Conservation (phyloP, 2,329 filamentous ascomycete species). For the Lasiodiplodia sp. region DNA sequence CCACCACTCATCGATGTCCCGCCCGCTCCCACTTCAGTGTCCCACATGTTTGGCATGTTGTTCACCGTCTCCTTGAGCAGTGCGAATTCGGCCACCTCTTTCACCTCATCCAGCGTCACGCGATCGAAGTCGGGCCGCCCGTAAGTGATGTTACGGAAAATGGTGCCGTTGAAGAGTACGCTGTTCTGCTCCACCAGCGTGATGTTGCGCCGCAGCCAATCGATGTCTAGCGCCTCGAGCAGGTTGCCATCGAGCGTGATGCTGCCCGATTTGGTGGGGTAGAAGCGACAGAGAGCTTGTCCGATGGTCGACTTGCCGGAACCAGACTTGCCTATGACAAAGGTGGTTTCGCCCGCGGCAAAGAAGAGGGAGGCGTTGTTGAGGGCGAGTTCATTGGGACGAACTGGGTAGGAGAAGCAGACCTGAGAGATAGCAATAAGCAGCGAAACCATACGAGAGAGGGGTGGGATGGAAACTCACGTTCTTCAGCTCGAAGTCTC, state of each 20-base stretch:
- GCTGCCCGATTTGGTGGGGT: constrained; percentile 69
- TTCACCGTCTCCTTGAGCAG: constrained; percentile 73
- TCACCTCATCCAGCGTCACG: constrained; percentile 64
- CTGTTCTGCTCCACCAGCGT: constrained; percentile 84
- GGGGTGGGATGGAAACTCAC: constrained; percentile 52
- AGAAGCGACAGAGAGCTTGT: constrained; percentile 80
- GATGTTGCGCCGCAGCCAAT: constrained; percentile 80
- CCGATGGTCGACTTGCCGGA: constrained; percentile 92
- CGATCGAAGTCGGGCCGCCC: constrained; percentile 62
- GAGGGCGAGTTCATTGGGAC: constrained; percentile 67
- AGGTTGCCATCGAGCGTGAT: constrained; percentile 73
- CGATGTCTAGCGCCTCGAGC: constrained; percentile 66
- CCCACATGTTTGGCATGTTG: constrained; percentile 71
- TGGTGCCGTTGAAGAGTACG: constrained; percentile 79
- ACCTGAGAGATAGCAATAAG: constrained; percentile 60
- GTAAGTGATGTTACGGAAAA: constrained; percentile 79
- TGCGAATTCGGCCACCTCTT: constrained; percentile 69
- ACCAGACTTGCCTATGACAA: constrained; percentile 84
- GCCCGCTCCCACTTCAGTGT: constrained; percentile 75
- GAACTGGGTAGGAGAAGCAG: constrained; percentile 82
- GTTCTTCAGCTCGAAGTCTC: constrained; percentile 73
- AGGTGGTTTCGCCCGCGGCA: constrained; percentile 74
- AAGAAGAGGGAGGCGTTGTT: constrained; percentile 72
- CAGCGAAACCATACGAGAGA: neutral
- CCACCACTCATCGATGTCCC: constrained; percentile 81